These are phyloP conservation scores for Coemansia reversa DNA, from an alignment of 192 early-diverging fungal genomes.

Conservation along the genomic window DNA sequence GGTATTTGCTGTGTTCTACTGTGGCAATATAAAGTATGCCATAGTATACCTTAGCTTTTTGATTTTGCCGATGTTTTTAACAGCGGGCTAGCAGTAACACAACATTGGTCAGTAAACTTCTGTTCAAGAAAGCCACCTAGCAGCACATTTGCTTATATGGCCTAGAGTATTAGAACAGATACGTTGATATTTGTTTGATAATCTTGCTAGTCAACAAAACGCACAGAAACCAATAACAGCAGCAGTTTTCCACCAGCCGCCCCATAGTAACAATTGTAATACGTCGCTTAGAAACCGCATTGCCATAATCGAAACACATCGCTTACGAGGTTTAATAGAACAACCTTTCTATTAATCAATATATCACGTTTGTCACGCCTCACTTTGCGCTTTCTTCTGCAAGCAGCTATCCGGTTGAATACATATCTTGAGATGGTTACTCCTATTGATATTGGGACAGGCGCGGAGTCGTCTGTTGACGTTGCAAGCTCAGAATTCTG, in stretches of 20 bases:
- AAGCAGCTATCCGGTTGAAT: not conserved
- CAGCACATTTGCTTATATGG: not conserved
- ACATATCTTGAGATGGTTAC: not conserved
- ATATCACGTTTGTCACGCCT: no score
- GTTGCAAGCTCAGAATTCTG: constrained; percentile 37
- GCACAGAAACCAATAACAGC: not conserved
- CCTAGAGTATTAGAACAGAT: not conserved
- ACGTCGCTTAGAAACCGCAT: not conserved
- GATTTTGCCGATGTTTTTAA: not conserved
- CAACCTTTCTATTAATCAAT: no score
- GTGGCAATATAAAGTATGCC: not conserved
- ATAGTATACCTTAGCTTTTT: no score
- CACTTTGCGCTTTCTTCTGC: not conserved
- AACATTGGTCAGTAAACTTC: not conserved
- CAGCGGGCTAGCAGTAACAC: not conserved
- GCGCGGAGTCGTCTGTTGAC: not conserved
- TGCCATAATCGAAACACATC: not conserved
- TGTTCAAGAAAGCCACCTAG: not conserved
- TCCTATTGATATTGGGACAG: not conserved
- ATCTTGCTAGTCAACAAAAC: not conserved
- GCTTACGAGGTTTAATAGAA: no score
- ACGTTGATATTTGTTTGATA: not conserved
- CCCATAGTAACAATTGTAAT: not conserved
- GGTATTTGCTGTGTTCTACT: no score
- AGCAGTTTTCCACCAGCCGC: not conserved